Percentiles rank a stretch among this genome's conserved stretches.
Evolutionary conservation across 1,284 basidiomycete species (phyloP).

Genomic region (Cutaneotrichosporon dermatis): DNA sequence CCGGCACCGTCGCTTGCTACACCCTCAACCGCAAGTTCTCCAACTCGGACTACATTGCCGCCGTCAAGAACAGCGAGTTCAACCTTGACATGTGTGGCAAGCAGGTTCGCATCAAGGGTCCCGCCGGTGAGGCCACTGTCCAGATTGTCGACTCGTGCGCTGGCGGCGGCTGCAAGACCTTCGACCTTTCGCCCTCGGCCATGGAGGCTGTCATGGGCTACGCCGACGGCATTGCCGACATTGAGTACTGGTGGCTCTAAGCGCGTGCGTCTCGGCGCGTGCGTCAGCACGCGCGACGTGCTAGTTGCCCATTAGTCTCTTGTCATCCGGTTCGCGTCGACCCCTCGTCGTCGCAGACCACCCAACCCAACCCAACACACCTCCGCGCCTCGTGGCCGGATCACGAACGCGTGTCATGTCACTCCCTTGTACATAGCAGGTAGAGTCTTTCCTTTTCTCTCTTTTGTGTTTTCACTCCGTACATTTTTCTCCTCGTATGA

Average conservation of each 20-base stretch:
- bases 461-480: background rate
- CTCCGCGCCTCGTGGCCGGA: background rate
- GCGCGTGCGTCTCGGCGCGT: too few relatives aligned
- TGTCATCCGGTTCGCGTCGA: too few relatives aligned
- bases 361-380: background rate
- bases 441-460: background rate
- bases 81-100: background rate
- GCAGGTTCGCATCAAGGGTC: background rate
- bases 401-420: background rate
- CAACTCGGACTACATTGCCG: background rate
- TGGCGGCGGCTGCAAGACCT: background rate
- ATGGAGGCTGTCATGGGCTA: background rate
- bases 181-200: conserved; percentile 3
- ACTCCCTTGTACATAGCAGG: background rate
- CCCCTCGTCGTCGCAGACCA: background rate
- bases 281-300: too few relatives aligned
- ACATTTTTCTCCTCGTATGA: conserved; percentile 1
- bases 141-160: conserved; percentile 7
- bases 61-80: background rate
- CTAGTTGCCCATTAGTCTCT: too few relatives aligned
- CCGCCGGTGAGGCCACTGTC: background rate
- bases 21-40: background rate
- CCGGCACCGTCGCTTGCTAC: conserved; percentile 4
- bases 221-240: background rate
- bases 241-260: background rate